Evolutionary conservation across 176 grass and related monocot genomes (phyloP), one percentile per base, ranked within the genome.

Genomic region (Oryza longistaminata): DNA sequence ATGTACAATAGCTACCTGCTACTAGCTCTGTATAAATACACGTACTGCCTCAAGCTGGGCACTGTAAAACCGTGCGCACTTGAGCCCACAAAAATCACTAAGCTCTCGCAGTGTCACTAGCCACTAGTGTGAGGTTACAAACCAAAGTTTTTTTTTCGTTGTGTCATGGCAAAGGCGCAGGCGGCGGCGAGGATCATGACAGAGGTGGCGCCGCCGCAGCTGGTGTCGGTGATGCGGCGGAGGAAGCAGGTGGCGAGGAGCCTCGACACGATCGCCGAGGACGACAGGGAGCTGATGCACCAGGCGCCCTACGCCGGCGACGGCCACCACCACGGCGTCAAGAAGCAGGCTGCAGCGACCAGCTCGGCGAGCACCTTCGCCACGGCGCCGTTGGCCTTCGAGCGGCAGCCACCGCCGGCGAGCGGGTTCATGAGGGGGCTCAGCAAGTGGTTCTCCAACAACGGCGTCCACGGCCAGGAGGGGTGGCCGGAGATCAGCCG

Each of bases 211-310:
- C 93, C 93, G 9, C 44, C 90, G 70, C 77, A 76, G 82, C 62
- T 96, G 5, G 85, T 84, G 66, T 80, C 86, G 3, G 60, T 93
- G 39, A 80, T 89, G 88, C 87, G 93, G 62, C 75, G 68, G 48
- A 37, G 64, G 77, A 93, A 89, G 77, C 91, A 89, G 80, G 81
- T 65, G 42, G 16, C 79, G 11, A 87, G 53, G 55, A 75, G 60
- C 74, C 88, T 96, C 21, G 91, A 93, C 66, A 91, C 91, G 9
- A 96, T 96, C 43, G 87, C 74, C 26, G 93, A 96, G 82, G 90
- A 95, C 62, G 93, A 95, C 29, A 91, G 70, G 75, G 91, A 95
- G 68, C 11, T 17, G 5, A 55, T 55, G 73, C 86, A 40, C 39
- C 39, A 65, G 15, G 25, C 10, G 19, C 19, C 69, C 1, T 49